These are phyloP conservation scores for Penicillium sp. DNA, from an alignment of 2,329 filamentous ascomycete genomes.

Conservation along the genomic window DNA sequence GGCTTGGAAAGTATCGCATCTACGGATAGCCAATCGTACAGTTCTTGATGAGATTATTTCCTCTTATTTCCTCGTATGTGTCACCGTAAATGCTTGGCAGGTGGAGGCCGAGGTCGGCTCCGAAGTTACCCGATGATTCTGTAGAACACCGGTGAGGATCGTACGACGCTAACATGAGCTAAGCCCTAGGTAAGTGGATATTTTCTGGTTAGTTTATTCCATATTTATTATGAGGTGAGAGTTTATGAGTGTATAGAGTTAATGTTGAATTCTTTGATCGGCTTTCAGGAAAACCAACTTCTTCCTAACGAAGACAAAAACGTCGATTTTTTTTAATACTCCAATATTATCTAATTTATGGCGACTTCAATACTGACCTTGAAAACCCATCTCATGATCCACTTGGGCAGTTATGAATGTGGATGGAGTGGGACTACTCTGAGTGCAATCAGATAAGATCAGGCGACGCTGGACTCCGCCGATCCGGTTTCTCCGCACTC, in stretches of 20 bases:
- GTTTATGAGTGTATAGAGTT: too few relatives aligned
- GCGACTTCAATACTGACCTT: too few relatives aligned
- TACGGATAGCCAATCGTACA: constrained; percentile 17
- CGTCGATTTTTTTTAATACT: too few relatives aligned
- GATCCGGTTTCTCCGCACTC: constrained; percentile 11
- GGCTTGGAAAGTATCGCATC: constrained; percentile 13
- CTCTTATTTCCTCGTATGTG: not conserved
- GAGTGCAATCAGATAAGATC: constrained; percentile 40
- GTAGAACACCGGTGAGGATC: not conserved
- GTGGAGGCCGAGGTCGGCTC: not conserved
- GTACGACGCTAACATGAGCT: not conserved
- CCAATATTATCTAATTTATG: too few relatives aligned
- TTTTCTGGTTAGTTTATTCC: not conserved
- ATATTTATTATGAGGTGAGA: too few relatives aligned
- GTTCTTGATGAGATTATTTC: constrained; percentile 5
- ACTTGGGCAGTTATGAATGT: not conserved
- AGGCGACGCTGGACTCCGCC: constrained; percentile 12
- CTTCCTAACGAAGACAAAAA: too few relatives aligned
- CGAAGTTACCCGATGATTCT: not conserved
- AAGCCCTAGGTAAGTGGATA: not conserved
- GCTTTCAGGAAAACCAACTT: too few relatives aligned
- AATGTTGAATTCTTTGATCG: too few relatives aligned
- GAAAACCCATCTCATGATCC: too few relatives aligned
- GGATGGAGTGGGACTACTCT: not conserved
- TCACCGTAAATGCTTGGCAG: not conserved